phyloP scores from a whole-genome alignment of 106 monocot species.

The Apostasia ramifera region DNA sequence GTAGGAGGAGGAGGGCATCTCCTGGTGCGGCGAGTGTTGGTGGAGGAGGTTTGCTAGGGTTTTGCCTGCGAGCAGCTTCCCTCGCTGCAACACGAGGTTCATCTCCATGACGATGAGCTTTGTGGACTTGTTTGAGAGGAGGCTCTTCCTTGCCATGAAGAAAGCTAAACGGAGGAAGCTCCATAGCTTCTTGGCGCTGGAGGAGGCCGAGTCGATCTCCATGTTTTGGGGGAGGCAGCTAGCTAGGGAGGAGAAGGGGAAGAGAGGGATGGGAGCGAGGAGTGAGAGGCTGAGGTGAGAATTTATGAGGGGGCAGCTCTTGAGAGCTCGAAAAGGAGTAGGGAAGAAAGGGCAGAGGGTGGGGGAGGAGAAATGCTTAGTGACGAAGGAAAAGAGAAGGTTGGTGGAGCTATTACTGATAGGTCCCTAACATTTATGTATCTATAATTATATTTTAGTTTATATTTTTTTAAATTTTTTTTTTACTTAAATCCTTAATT shows the following conservation, averaged over 20 bases:
- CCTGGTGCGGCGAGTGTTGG: constrained; percentile 28
- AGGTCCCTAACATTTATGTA: too few species aligned
- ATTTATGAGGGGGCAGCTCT: constrained; percentile 2
- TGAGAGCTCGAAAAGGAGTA: neutral
- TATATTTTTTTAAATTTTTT: too few species aligned
- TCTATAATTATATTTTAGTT: too few species aligned
- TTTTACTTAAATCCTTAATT: too few species aligned
- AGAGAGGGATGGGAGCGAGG: neutral
- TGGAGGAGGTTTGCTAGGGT: constrained; percentile 32
- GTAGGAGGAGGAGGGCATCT: neutral
- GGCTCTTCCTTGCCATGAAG: constrained; percentile 61
- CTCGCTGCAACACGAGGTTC: constrained; percentile 52
- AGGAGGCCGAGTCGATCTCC: constrained; percentile 28
- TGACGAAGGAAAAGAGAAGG: constrained; percentile 6
- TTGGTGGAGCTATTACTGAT: neutral
- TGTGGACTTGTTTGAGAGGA: constrained; percentile 40
- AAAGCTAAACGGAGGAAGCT: constrained; percentile 41
- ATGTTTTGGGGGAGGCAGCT: constrained; percentile 2
- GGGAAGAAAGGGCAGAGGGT: neutral
- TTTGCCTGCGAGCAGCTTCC: constrained; percentile 31
- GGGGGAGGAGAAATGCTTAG: neutral
- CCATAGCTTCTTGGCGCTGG: constrained; percentile 38
- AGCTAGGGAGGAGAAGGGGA: neutral
- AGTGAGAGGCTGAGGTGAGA: neutral
- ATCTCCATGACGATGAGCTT: constrained; percentile 51